Evolutionary conservation across 1,284 basidiomycete genomes (phyloP).

Genomic region (Ustilago lituana): DNA sequence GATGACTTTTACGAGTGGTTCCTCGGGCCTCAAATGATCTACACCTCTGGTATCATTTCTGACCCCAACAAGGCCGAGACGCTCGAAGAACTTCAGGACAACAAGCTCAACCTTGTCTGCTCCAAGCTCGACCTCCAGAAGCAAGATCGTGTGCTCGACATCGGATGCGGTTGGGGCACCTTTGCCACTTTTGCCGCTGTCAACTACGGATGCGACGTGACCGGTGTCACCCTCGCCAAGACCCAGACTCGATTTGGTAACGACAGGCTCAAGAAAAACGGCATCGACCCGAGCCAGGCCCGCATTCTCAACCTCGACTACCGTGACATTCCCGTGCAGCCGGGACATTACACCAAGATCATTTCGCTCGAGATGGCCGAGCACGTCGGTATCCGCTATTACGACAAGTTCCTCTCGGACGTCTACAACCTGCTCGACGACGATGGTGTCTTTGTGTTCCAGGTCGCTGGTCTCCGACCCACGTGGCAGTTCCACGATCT

Average conservation of each 20-base stretch:
- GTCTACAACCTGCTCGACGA: conserved; percentile 94
- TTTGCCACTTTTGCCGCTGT: conserved; percentile 93
- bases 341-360: conserved; percentile 89
- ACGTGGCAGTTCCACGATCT: conserved; percentile 98
- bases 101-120: conserved; percentile 94
- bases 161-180: conserved; percentile 99
- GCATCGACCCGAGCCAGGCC: conserved; percentile 78
- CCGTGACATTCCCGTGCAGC: conserved; percentile 84
- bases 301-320: conserved; percentile 94
- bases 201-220: conserved; percentile 94
- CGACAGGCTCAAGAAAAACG: conserved; percentile 84
- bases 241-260: conserved; percentile 94
- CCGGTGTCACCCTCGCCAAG: conserved; percentile 90
- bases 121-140: conserved; percentile 90
- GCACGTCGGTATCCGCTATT: conserved; percentile 88
- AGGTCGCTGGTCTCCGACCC: conserved; percentile 93
- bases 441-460: conserved; percentile 92
- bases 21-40: conserved; percentile 95
- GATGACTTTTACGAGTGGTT: conserved; percentile 75
- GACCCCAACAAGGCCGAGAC: conserved; percentile 81
- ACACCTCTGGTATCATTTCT: conserved; percentile 89
- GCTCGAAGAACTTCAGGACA: conserved; percentile 96
- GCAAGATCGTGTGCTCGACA: conserved; percentile 84
- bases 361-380: conserved; percentile 98
- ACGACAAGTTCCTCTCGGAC: conserved; percentile 86